Evolutionary conservation across 495 filamentous ascomycete species (phyloP).

Genomic region (Pseudevernia furfuracea): DNA sequence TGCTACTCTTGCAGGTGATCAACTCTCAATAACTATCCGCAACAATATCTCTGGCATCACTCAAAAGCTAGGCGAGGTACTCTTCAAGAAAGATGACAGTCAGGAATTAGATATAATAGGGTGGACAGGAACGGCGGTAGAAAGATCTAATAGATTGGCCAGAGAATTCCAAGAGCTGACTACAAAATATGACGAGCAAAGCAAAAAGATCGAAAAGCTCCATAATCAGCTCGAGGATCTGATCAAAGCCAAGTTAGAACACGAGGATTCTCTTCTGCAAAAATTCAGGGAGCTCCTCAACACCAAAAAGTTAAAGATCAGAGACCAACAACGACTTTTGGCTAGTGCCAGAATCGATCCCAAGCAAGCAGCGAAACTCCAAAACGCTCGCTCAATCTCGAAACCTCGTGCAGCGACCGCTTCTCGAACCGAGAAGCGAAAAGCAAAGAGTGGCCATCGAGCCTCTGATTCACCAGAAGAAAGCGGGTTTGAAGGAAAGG

Average conservation of each 20-base stretch:
- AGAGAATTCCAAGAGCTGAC: constrained; percentile 44
- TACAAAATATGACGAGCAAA: constrained; percentile 36
- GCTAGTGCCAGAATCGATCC: constrained; percentile 51
- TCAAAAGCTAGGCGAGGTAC: constrained; percentile 63
- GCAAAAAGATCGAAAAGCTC: constrained; percentile 44
- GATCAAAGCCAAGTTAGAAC: constrained; percentile 53
- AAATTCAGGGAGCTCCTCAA: constrained; percentile 70
- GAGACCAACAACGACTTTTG: constrained; percentile 68
- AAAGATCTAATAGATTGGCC: constrained; percentile 35
- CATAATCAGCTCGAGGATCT: constrained; percentile 56
- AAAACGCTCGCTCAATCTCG: constrained; percentile 22
- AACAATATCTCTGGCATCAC: constrained; percentile 52
- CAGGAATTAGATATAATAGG: constrained; percentile 63
- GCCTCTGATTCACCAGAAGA: constrained; percentile 20
- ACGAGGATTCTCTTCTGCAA: constrained; percentile 62
- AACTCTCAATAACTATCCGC: constrained; percentile 41
- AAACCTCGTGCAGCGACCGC: constrained; percentile 42
- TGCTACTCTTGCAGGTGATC: constrained; percentile 28
- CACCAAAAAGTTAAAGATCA: constrained; percentile 85
- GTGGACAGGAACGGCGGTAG: constrained; percentile 55
- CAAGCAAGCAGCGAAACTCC: constrained; percentile 30
- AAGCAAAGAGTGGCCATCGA: constrained; percentile 10
- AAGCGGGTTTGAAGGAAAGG: constrained; percentile 20
- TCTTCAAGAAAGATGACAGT: constrained; percentile 52
- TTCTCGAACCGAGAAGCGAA: constrained; percentile 36